Percentiles rank a stretch among this genome's conserved stretches.
Evolutionary conservation across 805 yeast genomes (phyloP).

Genomic region (Cyberlindnera euphorbiiphila): DNA sequence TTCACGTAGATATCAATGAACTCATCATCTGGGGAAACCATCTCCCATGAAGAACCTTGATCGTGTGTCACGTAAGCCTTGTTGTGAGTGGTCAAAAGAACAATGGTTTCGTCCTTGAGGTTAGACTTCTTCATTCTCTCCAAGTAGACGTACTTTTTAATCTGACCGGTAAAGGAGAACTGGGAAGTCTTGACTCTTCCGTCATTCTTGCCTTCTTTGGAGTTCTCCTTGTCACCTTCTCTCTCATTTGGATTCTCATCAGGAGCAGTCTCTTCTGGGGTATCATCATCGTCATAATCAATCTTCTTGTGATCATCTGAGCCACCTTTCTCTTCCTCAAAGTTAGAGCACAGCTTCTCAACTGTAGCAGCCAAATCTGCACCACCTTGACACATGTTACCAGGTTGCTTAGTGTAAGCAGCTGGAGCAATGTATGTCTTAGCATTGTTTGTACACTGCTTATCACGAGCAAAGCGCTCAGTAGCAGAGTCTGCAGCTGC

Average conservation of each 20-base stretch:
- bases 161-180: constrained; percentile 47
- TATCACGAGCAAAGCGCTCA: constrained; percentile 26
- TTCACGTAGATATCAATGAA: constrained; percentile 60
- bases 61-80: constrained; percentile 64
- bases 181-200: constrained; percentile 33
- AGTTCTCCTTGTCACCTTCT: constrained; percentile 34
- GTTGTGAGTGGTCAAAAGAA: constrained; percentile 52
- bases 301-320: constrained; percentile 20
- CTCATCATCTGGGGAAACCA: constrained; percentile 32
- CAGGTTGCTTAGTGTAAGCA: constrained; percentile 41
- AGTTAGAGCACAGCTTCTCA: constrained; percentile 22
- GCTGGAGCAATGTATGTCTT: constrained; percentile 25
- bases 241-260: constrained; percentile 29
- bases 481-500: constrained; percentile 26
- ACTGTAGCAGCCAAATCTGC: constrained; percentile 15
- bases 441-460: constrained; percentile 29
- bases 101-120: constrained; percentile 56
- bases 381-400: constrained; percentile 40
- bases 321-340: constrained; percentile 12
- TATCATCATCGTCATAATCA: constrained; percentile 26
- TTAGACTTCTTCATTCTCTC: constrained; percentile 38
- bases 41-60: constrained; percentile 31
- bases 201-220: constrained; percentile 34
- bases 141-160: constrained; percentile 57
- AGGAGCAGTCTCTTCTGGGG: constrained; percentile 29